These are phyloP conservation scores for Kluyveromyces sp. DNA, from an alignment of 1,139 yeast genomes.

Conservation along the genomic window DNA sequence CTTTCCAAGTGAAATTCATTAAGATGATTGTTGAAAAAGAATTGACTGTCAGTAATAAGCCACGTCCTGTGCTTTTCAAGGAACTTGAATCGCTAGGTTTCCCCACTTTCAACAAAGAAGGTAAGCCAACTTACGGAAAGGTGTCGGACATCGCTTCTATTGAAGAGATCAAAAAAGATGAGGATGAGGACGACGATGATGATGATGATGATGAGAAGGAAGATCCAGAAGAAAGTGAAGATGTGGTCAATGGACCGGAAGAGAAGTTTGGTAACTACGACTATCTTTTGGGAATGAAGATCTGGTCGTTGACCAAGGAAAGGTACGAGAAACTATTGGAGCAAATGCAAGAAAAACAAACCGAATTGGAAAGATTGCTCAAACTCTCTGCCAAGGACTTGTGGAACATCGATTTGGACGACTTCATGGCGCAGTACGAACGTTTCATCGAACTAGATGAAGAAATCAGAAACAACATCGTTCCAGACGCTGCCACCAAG, in stretches of 20 bases:
- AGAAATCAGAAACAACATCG: constrained; percentile 32
- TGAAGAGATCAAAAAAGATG: constrained; percentile 33
- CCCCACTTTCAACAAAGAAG: constrained; percentile 66
- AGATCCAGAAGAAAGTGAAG: constrained; percentile 9
- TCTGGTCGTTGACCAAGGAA: constrained; percentile 90
- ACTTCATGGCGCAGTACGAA: constrained; percentile 59
- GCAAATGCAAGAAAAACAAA: constrained; percentile 67
- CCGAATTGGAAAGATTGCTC: constrained; percentile 60
- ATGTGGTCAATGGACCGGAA: constrained; percentile 29
- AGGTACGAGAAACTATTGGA: constrained; percentile 70
- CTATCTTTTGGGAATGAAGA: constrained; percentile 77
- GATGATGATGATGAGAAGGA: constrained; percentile 28
- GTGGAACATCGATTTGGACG: constrained; percentile 80
- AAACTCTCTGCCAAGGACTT: constrained; percentile 74
- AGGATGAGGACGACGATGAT: constrained; percentile 32
- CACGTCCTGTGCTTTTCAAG: constrained; percentile 54
- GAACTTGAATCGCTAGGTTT: constrained; percentile 59
- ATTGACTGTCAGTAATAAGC: constrained; percentile 65
- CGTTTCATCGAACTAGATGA: constrained; percentile 52
- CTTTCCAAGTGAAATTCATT: constrained; percentile 86
- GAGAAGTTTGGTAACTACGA: constrained; percentile 54
- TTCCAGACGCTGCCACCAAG: constrained; percentile 22
- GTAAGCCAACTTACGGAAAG: constrained; percentile 44
- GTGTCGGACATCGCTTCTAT: constrained; percentile 26
- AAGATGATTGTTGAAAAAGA: constrained; percentile 77